Evolutionary conservation across 2,329 filamentous ascomycete species (phyloP), one percentile per base, ranked within the genome.

Genomic region (Fusarium phyllophilum): DNA sequence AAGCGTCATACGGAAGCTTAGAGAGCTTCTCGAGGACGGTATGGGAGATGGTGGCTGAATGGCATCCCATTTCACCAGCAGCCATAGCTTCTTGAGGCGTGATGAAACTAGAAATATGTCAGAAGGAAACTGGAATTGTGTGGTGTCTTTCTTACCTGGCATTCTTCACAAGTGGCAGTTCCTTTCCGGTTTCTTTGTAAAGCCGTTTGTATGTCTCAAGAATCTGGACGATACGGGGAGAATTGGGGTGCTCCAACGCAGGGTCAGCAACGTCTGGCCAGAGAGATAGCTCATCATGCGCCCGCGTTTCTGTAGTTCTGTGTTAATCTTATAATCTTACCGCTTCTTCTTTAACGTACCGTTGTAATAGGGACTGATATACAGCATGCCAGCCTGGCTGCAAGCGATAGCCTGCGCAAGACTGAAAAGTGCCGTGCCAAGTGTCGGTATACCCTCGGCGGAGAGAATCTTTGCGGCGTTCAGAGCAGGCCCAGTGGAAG

Each of bases 281-380:
- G n/a, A 86, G 78, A 17, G 80, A 78, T 8, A 75, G 78, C 65
- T 86, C 82, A 54, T 81, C 80, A 64, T 87, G 85, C 6, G 85
- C 85, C 11, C 79, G 80, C 44, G 81, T 82, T 75, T 86, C 85
- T 86, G 46, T 18, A 49, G 29, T 6, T 9, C 10, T 69, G 18
- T 18, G 51, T 56, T 22, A 44, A 29, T 3, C 11, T 4, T 6
- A 29, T 17, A 8, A 2, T 31, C 2, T 2, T 18, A 7, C 17
- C 12, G 8, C 10, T n/a, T 24, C 29, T 14, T 5, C 5, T 3
- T 11, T 18, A 6, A 34, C 79, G 61, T 66, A 83, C 84, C 83
- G 65, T 87, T 87, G 59, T 83, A 86, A 63, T 88, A 87, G 8
- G 85, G 86, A 71, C 85, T 86, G 75, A 87, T 85, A 62, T 84